Conservation (phyloP, 768 basidiomycete genomes). For the Leccinum incarnatum region DNA sequence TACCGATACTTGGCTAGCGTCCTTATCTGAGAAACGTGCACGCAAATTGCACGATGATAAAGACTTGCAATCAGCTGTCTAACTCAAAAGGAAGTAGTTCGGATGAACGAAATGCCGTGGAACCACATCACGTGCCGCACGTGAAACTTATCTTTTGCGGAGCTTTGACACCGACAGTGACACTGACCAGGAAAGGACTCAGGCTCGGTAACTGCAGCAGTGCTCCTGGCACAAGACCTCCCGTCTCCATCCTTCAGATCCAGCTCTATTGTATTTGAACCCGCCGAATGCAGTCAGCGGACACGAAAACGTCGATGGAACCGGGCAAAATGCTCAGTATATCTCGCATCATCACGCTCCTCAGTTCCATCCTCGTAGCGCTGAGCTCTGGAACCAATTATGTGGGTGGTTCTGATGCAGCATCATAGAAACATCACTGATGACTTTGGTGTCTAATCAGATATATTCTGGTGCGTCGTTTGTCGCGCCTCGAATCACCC, state of each 20-base stretch:
- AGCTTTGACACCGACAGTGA: neutral
- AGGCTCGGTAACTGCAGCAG: neutral
- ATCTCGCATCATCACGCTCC: constrained; percentile 46
- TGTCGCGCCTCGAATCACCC: neutral
- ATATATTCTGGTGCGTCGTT: constrained; percentile 29
- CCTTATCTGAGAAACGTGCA: too few species aligned
- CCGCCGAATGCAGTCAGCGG: constrained; percentile 8
- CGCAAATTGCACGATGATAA: too few species aligned
- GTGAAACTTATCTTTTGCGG: neutral
- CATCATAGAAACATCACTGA: neutral
- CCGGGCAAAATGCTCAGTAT: constrained; percentile 34
- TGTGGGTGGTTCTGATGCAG: constrained; percentile 40
- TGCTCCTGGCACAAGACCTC: neutral
- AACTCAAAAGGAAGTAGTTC: too few species aligned
- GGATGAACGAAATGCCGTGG: too few species aligned
- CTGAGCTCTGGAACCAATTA: constrained; percentile 73
- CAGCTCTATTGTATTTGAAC: neutral
- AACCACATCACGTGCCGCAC: neutral
- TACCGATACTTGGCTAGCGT: too few species aligned
- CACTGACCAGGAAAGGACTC: neutral
- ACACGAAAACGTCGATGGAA: constrained; percentile 15
- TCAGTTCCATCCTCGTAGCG: constrained; percentile 58
- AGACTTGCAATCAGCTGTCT: too few species aligned
- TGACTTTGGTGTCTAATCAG: constrained; percentile 5
- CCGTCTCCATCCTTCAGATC: neutral